A percentile compares a stretch with the other conserved stretches of the same genome.
These are phyloP conservation scores for Xanthoparmelia taractica DNA, from an alignment of 495 filamentous ascomycete genomes.

Conservation along the genomic window DNA sequence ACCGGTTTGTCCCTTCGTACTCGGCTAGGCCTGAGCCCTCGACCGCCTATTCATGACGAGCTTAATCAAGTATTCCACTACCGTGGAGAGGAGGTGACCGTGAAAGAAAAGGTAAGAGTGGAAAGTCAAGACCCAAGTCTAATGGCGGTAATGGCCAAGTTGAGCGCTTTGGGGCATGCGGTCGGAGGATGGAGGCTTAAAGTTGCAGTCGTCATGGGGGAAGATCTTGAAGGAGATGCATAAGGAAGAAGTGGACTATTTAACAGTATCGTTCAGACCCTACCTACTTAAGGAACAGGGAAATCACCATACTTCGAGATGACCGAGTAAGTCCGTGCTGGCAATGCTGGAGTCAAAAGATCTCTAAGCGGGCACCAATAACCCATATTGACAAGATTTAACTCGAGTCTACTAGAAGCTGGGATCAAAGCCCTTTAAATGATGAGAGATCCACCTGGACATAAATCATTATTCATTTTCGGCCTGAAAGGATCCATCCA, in stretches of 20 bases:
- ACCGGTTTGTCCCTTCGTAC: conserved; percentile 53
- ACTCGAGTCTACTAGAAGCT: not conserved
- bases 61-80: conserved; percentile 61
- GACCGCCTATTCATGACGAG: conserved; percentile 72
- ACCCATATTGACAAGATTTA: not conserved
- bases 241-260: not conserved
- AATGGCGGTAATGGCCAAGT: conserved; percentile 78
- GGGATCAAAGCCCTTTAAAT: not conserved
- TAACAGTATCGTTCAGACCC: not conserved
- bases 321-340: not conserved
- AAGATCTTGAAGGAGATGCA: conserved; percentile 29
- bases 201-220: conserved; percentile 75
- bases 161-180: conserved; percentile 70
- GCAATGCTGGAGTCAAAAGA: not conserved
- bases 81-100: conserved; percentile 65
- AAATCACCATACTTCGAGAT: not conserved
- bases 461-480: not conserved
- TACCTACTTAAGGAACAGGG: not conserved
- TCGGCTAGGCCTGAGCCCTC: conserved; percentile 39
- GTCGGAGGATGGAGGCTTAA: conserved; percentile 59
- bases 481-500: not conserved
- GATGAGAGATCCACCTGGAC: not conserved
- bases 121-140: conserved; percentile 88
- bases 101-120: conserved; percentile 82
- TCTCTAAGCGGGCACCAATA: not conserved